Evolutionary conservation across 148 eudicot genomes (phyloP), one percentile per base, ranked within the genome.

Genomic region (Vaccinium myrtillus): DNA sequence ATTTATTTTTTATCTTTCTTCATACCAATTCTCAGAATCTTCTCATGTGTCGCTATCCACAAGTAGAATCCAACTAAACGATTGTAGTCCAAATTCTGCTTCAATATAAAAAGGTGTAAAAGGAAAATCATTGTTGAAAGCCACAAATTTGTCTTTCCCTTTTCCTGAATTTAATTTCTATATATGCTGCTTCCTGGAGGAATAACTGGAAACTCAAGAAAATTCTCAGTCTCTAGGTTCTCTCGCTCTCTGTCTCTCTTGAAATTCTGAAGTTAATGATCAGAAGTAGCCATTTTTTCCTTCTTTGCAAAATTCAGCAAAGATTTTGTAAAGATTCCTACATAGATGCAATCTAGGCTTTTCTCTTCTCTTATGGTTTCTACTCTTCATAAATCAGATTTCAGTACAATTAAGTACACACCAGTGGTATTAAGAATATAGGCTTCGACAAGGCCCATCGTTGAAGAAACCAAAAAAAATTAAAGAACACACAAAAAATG

Each of bases 41-140:
- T 49, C 55, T n/a, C 79, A 76, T 8, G 79, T 76, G 79, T 43
- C 19, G 25, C 53, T 3, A 76, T 48, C 55, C 76, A 74, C n/a
- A 39, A 36, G 14, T 27, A 21, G 10, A 48, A n/a, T 48, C 21
- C 54, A 75, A 75, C 51, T 75, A 48, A 48, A 48, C 5, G 2
- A 43, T 14, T 18, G 5, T 6, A 49, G 23, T 48, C 79, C 53
- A 76, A 76, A 76, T 76, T 76, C 55, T 49, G 8, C 79, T 76
- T 76, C 53, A 16, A 16, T 18, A 76, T 3, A 21, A 23, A 10
- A 76, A 76, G 79, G 27, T 3, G 51, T 27, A 27, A 30, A 63
- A 69, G 19, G 18, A 67, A 11, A 43, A 2, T 27, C 18, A 12
- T 13, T 69, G 79, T 46, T 32, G 11, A 6, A 73, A 73, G 76